Conservation (phyloP, 305 asterid genomes). For the Rubia balearica region DNA sequence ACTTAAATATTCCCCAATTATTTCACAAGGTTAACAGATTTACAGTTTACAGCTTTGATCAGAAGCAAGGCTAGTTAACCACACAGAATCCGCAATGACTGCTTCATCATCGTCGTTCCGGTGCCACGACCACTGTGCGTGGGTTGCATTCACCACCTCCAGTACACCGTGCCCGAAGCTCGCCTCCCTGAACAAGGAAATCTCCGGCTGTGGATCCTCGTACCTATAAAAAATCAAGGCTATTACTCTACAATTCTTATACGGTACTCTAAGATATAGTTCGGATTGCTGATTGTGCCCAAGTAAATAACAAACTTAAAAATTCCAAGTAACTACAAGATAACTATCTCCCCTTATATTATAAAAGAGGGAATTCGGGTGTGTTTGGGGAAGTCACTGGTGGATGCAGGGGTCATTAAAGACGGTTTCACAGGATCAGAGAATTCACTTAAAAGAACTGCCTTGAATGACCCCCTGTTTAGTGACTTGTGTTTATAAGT, state of each 20-base stretch:
- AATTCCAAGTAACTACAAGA: too few relatives aligned
- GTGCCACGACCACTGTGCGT: constrained; percentile 75
- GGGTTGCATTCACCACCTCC: constrained; percentile 46
- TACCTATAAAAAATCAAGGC: constrained; percentile 24
- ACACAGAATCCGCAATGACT: constrained; percentile 41
- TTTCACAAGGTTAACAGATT: neutral
- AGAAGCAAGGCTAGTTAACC: constrained; percentile 39
- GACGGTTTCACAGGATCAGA: too few relatives aligned
- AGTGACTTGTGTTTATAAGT: too few relatives aligned
- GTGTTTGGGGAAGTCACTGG: too few relatives aligned
- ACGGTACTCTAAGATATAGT: too few relatives aligned
- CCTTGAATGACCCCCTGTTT: too few relatives aligned
- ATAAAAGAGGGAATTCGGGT: too few relatives aligned
- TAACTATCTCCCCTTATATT: too few relatives aligned
- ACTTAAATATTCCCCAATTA: neutral
- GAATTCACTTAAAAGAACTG: too few relatives aligned
- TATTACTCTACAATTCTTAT: neutral
- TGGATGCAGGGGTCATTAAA: too few relatives aligned
- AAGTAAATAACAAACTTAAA: too few relatives aligned
- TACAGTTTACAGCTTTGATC: constrained; percentile 23
- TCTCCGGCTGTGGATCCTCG: constrained; percentile 41
- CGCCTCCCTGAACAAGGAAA: constrained; percentile 66
- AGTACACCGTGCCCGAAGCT: constrained; percentile 83
- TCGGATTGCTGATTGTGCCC: too few relatives aligned
- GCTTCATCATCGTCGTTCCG: constrained; percentile 50